phyloP scores from a whole-genome alignment of 2,329 filamentous ascomycete genomes.

The Aureobasidium uvarum region DNA sequence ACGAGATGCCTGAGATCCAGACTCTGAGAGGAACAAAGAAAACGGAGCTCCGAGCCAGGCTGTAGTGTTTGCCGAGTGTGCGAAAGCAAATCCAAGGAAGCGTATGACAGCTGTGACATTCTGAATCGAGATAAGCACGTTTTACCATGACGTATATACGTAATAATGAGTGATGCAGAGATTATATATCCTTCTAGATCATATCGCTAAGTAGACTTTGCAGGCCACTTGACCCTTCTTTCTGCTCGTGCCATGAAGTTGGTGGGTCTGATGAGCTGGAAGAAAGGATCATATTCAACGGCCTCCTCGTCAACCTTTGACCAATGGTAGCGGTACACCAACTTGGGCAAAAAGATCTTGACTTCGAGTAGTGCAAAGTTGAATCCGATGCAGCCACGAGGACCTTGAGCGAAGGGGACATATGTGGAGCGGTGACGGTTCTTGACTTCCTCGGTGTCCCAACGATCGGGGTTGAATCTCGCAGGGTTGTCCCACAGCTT shows the following conservation, averaged over 20 bases:
- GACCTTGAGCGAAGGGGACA: constrained; percentile 59
- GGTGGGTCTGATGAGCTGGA: constrained; percentile 57
- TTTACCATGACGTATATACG: neutral
- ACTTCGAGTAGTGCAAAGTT: constrained; percentile 63
- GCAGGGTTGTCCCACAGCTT: constrained; percentile 58
- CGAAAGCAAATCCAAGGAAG: neutral
- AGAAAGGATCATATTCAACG: constrained; percentile 60
- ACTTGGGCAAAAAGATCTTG: constrained; percentile 58
- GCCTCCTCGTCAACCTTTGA: constrained; percentile 50
- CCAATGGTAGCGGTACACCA: constrained; percentile 61
- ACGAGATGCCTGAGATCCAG: neutral
- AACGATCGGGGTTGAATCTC: constrained; percentile 59
- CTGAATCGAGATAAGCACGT: neutral
- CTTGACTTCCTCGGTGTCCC: constrained; percentile 57
- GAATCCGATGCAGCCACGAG: constrained; percentile 61
- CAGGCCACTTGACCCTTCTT: constrained; percentile 52
- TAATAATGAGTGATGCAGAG: neutral
- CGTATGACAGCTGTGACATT: too few species aligned
- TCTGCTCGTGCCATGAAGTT: constrained; percentile 56
- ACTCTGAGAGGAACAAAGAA: neutral
- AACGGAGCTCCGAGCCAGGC: neutral
- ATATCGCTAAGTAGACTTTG: constrained; percentile 27
- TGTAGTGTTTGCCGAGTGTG: neutral
- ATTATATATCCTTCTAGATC: neutral
- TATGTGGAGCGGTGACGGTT: constrained; percentile 54